Evolutionary conservation across 108 stramenopile genomes (phyloP).

Genomic region (Pseudonitzschia multiseries): DNA sequence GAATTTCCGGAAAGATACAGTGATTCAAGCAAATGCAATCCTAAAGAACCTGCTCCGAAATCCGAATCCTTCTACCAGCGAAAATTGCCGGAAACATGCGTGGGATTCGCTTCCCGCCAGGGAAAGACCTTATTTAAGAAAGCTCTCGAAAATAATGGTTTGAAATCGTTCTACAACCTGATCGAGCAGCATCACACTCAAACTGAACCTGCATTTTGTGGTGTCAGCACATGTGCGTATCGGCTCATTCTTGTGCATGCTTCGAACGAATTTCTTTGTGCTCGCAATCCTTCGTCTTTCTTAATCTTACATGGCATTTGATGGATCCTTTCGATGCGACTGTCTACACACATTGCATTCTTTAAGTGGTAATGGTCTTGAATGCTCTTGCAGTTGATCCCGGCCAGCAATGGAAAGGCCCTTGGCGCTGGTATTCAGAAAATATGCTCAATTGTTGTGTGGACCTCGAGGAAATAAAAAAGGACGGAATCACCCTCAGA

Average conservation of each 20-base stretch:
- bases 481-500: slow-evolving; percentile 70
- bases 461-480: slow-evolving; percentile 66
- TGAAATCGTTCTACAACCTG: slow-evolving; percentile 65
- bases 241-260: background rate
- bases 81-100: slow-evolving; percentile 20
- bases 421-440: slow-evolving; percentile 96
- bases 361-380: slow-evolving; percentile 69
- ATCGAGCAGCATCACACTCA: slow-evolving; percentile 82
- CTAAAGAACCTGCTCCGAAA: too few relatives aligned
- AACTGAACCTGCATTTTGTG: slow-evolving; percentile 95
- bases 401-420: slow-evolving; percentile 87
- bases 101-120: slow-evolving; percentile 59
- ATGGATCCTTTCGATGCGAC: background rate
- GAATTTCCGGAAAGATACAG: slow-evolving; percentile 10
- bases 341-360: background rate
- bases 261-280: background rate
- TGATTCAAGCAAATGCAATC: too few relatives aligned
- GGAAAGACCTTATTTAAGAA: slow-evolving; percentile 60
- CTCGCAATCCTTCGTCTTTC: background rate
- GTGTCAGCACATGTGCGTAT: slow-evolving; percentile 69
- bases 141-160: slow-evolving; percentile 43
- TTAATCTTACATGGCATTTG: background rate
- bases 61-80: slow-evolving; percentile 6
- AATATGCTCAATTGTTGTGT: slow-evolving; percentile 87
- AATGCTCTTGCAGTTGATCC: slow-evolving; percentile 96